Evolutionary conservation across 768 basidiomycete genomes (phyloP), one percentile per base, ranked within the genome.

Genomic region (Dictyophora rubrovolvata): DNA sequence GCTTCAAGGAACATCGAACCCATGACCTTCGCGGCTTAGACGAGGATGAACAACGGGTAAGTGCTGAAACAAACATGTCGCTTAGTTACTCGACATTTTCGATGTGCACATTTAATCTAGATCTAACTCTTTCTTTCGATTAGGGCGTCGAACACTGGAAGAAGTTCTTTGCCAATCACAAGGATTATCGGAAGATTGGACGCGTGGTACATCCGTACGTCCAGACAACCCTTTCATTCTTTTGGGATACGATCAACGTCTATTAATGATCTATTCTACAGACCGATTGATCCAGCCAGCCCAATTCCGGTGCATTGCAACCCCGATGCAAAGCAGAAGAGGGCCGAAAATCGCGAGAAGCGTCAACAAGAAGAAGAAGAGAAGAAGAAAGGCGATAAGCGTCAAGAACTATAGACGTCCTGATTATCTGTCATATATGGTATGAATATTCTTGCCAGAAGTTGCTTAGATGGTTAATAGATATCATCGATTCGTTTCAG

Each of bases 141-240:
- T 14, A 95, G 91, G 74, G 88, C 61, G 73, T 96, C 18, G 70
- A 80, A 51, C 85, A 93, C 63, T 98, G 94, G 94, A 94, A 93
- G 72, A 76, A 79, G 28, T 97, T 94, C 75, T 97, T 93, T 66
- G 71, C 76, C 0, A 81, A 89, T 9, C 88, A 92, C 70, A 84
- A 88, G 65, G 79, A 82, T 61, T 98, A 98, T 69, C 65, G 66
- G 56, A 85, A 85, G 66, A 81, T 91, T 47, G 93, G 93, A 20
- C 81, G 72, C 58, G 89, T 96, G 23, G 34, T 36, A 37, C 20
- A 72, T 17, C 52, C 20, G 59, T 60, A n/a, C 55, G 18, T 48
- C 23, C 35, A 20, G 47, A 23, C 51, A 35, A 5, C 14, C 16
- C 18, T 52, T 52, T 52, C 17, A 6, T 28, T 52, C 18, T 16